phyloP scores from a whole-genome alignment of 106 monocot genomes.

The Platanthera zijinensis region DNA sequence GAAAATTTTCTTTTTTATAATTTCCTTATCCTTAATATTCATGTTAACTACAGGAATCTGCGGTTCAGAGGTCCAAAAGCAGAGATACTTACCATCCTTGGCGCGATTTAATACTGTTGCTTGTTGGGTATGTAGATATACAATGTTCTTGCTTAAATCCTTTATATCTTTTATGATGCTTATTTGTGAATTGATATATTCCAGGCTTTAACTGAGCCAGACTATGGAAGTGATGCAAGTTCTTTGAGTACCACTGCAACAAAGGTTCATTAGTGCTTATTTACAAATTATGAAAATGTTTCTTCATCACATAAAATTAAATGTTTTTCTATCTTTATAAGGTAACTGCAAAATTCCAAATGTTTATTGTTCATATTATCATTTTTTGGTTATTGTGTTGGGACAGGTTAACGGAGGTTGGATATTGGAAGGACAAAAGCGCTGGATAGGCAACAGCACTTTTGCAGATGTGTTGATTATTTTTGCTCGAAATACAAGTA shows the following conservation, averaged over 20 bases:
- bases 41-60: conserved; percentile 11
- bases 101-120: conserved; percentile 47
- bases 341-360: conserved; percentile 26
- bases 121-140: conserved; percentile 50
- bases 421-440: conserved; percentile 74
- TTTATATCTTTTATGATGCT: not conserved
- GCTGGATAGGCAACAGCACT: conserved; percentile 79
- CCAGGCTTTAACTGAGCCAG: conserved; percentile 75
- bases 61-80: conserved; percentile 76
- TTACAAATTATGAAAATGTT: too few relatives aligned
- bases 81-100: conserved; percentile 62
- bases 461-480: conserved; percentile 73
- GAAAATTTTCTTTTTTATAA: too few relatives aligned
- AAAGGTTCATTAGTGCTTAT: conserved; percentile 25
- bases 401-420: conserved; percentile 71
- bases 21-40: too few relatives aligned
- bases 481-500: conserved; percentile 53
- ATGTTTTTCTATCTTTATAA: too few relatives aligned
- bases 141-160: not conserved
- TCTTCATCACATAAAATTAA: too few relatives aligned
- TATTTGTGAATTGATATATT: not conserved
- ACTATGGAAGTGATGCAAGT: conserved; percentile 88
- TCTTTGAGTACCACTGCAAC: conserved; percentile 41
- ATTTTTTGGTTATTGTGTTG: conserved; percentile 65
- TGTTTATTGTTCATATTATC: conserved; percentile 64